These are phyloP conservation scores for Solanum dulcamara DNA, from an alignment of 257 asterid species.

Conservation along the genomic window DNA sequence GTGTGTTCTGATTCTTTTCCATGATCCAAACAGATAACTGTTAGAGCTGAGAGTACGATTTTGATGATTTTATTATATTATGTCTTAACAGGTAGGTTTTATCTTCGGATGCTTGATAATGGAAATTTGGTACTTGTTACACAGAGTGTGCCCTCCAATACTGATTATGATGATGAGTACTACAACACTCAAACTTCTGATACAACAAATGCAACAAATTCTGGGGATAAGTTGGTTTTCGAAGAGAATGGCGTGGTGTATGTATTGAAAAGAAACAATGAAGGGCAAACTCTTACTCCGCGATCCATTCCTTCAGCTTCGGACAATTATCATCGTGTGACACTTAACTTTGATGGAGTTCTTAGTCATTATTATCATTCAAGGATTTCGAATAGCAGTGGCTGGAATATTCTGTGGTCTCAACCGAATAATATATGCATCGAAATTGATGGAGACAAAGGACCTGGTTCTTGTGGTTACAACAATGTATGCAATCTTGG, in stretches of 20 bases:
- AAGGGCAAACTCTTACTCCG: not conserved
- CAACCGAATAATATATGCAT: conserved; percentile 23
- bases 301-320: conserved; percentile 6
- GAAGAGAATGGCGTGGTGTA: conserved; percentile 11
- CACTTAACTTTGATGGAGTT: conserved; percentile 38
- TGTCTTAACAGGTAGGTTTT: conserved; percentile 29
- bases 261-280: conserved; percentile 15
- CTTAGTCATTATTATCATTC: conserved; percentile 31
- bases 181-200: conserved; percentile 18
- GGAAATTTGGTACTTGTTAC: conserved; percentile 30
- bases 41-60: not conserved
- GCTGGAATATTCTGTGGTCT: conserved; percentile 19
- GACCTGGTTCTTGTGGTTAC: conserved; percentile 27
- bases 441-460: not conserved
- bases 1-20: too few species aligned
- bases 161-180: conserved; percentile 20
- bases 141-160: conserved; percentile 12
- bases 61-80: not conserved
- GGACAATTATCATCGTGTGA: conserved; percentile 27
- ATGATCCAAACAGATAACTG: too few species aligned
- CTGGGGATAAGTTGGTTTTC: conserved; percentile 27
- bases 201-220: not conserved
- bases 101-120: conserved; percentile 9
- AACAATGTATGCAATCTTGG: conserved; percentile 22
- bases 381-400: conserved; percentile 2